phyloP scores from a whole-genome alignment of 2,329 filamentous ascomycete species.

The Talaromyces atroroseus region DNA sequence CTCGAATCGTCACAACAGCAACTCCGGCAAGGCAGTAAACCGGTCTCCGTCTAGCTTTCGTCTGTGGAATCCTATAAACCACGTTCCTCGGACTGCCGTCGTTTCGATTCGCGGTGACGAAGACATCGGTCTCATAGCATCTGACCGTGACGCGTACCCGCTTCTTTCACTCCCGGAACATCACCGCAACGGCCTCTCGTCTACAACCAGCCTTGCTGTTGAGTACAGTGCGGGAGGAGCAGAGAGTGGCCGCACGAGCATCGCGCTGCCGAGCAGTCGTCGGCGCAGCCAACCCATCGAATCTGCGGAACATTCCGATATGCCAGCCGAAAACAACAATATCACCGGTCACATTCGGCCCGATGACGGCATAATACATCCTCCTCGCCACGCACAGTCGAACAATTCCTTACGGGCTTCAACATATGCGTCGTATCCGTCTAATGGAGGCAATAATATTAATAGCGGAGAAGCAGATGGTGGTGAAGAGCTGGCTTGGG shows the following conservation, averaged over 20 bases:
- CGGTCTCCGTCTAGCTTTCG: conserved; percentile 36
- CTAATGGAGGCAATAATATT: conserved; percentile 26
- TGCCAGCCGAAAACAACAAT: conserved; percentile 23
- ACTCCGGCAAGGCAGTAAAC: conserved; percentile 15
- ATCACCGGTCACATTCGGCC: conserved; percentile 7
- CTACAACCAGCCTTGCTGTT: conserved; percentile 42
- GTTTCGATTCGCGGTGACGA: conserved; percentile 40
- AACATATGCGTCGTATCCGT: conserved; percentile 35
- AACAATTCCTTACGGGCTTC: conserved; percentile 37
- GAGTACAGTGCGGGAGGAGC: conserved; percentile 43
- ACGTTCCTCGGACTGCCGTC: conserved; percentile 51
- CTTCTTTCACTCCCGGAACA: conserved; percentile 54
- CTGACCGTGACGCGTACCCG: conserved; percentile 47
- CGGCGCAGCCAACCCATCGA: conserved; percentile 27
- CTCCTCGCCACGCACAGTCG: conserved; percentile 35
- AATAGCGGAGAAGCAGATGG: conserved; percentile 48
- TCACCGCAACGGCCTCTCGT: conserved; percentile 48
- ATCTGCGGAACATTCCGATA: conserved; percentile 20
- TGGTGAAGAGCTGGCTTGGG: conserved; percentile 76
- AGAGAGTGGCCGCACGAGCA: conserved; percentile 48
- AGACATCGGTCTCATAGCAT: conserved; percentile 27
- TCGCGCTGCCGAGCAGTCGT: conserved; percentile 45
- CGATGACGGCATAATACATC: conserved; percentile 18
- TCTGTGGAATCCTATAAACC: conserved; percentile 58
- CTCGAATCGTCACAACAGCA: conserved; percentile 14